Evolutionary conservation across 83 land plant genomes (phyloP).

Genomic region (Thuja plicata): DNA sequence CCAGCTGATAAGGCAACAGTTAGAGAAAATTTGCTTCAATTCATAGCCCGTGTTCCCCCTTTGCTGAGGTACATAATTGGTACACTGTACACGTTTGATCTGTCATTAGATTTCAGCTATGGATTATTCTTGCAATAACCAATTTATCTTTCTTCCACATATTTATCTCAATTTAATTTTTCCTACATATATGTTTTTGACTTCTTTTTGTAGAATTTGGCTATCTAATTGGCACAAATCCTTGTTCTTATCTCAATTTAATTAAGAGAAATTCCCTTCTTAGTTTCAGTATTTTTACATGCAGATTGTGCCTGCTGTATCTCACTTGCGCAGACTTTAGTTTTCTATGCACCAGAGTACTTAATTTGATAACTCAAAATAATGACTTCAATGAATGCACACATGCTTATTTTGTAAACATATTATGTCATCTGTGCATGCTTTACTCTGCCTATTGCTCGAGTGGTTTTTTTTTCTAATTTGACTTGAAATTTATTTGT

Average conservation of each 20-base stretch:
- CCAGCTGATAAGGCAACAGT: conserved; percentile 62
- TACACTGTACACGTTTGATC: neutral
- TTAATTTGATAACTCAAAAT: neutral
- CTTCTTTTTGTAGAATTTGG: neutral
- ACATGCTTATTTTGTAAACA: neutral
- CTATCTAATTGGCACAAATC: neutral
- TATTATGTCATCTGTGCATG: neutral
- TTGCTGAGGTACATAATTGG: conserved; percentile 48
- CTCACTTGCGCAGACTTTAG: neutral
- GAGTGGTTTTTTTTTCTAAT: neutral
- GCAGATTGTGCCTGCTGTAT: neutral
- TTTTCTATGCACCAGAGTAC: neutral
- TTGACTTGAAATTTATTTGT: too few species aligned
- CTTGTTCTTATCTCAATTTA: neutral
- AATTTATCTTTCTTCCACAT: neutral
- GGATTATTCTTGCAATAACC: neutral
- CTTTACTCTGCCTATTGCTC: neutral
- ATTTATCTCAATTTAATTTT: neutral
- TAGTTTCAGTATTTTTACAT: neutral
- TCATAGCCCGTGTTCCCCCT: conserved; percentile 59
- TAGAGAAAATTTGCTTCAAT: conserved; percentile 54
- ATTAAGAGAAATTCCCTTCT: neutral
- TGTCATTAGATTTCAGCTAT: neutral
- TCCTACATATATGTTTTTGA: neutral
- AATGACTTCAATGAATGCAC: neutral